A percentile compares a stretch with the other conserved stretches of the same genome.
phyloP scores from a whole-genome alignment of 2,329 filamentous ascomycete genomes.

The Boeremia exigua region DNA sequence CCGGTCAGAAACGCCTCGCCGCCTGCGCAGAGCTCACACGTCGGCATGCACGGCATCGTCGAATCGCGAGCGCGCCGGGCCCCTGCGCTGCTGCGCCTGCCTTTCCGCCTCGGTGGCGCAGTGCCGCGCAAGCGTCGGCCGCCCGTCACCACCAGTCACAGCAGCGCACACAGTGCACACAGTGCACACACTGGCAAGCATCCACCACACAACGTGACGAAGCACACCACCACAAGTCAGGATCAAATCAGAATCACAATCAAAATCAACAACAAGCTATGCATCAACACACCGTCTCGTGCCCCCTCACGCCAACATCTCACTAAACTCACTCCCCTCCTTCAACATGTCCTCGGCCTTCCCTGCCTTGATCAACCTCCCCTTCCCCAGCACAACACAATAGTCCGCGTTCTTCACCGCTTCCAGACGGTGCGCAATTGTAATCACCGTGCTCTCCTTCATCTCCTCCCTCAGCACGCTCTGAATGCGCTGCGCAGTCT shows the following conservation, averaged over 20 bases:
- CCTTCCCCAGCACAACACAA: constrained; percentile 61
- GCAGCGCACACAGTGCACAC: no score
- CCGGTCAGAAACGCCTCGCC: constrained; percentile 11
- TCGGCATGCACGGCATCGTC: constrained; percentile 25
- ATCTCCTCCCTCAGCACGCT: constrained; percentile 62
- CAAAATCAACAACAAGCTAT: no score
- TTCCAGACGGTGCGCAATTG: constrained; percentile 69
- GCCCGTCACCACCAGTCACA: no score
- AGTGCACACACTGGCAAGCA: no score
- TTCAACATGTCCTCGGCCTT: constrained; percentile 43
- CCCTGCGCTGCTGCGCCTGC: constrained; percentile 17
- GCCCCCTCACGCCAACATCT: constrained; percentile 37
- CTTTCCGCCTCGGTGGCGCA: constrained; percentile 17
- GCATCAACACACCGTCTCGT: no score
- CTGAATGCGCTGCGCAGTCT: constrained; percentile 65
- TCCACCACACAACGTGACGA: no score
- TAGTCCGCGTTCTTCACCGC: constrained; percentile 66
- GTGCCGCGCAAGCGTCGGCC: constrained; percentile 12
- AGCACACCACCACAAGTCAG: no score
- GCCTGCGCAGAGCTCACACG: constrained; percentile 16
- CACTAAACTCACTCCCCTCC: constrained; percentile 42
- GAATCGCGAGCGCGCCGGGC: constrained; percentile 21
- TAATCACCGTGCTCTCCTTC: constrained; percentile 66
- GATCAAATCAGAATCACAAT: no score
- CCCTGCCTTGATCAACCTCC: constrained; percentile 52